Evolutionary conservation across 345 rosid genomes (phyloP).

Genomic region (Erodium maritimum): DNA sequence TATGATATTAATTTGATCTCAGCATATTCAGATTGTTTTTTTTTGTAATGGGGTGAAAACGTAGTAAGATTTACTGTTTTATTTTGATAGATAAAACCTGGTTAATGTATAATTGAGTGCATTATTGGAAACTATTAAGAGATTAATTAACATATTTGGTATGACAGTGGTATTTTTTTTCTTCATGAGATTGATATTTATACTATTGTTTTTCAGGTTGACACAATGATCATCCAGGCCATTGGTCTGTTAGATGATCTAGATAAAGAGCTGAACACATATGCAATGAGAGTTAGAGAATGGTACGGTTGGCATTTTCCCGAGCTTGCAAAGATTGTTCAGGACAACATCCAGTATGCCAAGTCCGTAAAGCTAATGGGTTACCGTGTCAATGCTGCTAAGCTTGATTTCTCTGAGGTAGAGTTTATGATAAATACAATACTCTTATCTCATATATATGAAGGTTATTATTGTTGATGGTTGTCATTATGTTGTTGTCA

Average conservation of each 20-base stretch:
- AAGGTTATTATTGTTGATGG: too few relatives aligned
- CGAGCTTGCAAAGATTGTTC: slow-evolving; percentile 80
- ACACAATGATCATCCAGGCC: slow-evolving; percentile 95
- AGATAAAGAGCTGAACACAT: slow-evolving; percentile 87
- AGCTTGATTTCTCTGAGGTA: slow-evolving; percentile 86
- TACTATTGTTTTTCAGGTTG: slow-evolving; percentile 40
- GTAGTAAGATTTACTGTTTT: not conserved
- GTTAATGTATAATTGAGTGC: not conserved
- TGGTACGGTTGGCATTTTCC: slow-evolving; percentile 99
- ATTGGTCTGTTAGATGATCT: slow-evolving; percentile 93
- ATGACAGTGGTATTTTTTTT: too few relatives aligned
- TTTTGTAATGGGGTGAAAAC: not conserved
- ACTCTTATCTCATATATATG: too few relatives aligned
- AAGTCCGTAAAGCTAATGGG: slow-evolving; percentile 84
- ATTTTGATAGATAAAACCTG: not conserved
- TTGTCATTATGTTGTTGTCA: too few relatives aligned
- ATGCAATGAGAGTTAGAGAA: slow-evolving; percentile 85
- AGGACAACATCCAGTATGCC: slow-evolving; percentile 73
- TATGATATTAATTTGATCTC: too few relatives aligned
- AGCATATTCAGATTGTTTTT: not conserved
- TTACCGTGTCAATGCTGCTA: slow-evolving; percentile 60
- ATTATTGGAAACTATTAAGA: not conserved
- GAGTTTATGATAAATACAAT: not conserved
- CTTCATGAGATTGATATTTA: not conserved
- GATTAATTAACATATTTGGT: too few relatives aligned